Evolutionary conservation across 2,329 filamentous ascomycete genomes (phyloP).

Genomic region (Alternaria atra): DNA sequence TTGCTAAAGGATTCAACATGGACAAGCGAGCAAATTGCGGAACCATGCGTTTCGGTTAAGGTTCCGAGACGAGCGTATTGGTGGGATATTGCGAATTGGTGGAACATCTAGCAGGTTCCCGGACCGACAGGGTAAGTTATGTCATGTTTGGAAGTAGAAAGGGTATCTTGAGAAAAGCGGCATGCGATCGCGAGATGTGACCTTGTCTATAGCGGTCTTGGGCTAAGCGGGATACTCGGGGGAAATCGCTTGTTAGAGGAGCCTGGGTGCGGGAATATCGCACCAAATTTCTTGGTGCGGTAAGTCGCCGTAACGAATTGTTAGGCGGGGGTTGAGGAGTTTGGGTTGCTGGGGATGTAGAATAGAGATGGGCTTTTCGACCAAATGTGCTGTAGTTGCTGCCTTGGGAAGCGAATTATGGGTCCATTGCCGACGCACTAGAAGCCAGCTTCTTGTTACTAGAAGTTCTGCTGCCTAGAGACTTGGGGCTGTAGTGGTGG

Average conservation of each 20-base stretch:
- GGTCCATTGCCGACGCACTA: not conserved
- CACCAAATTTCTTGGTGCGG: not conserved
- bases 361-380: not conserved
- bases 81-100: slow-evolving; percentile 9
- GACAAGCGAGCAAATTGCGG: slow-evolving; percentile 15
- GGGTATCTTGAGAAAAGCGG: not conserved
- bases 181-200: not conserved
- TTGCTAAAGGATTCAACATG: slow-evolving; percentile 15
- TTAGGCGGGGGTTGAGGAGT: not conserved
- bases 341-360: not conserved
- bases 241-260: not conserved
- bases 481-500: not conserved
- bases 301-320: not conserved
- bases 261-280: not conserved
- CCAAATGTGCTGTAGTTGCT: not conserved
- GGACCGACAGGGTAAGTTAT: slow-evolving; percentile 7
- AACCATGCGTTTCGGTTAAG: not conserved
- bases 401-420: not conserved
- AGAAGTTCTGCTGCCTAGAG: not conserved
- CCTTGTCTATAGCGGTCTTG: not conserved
- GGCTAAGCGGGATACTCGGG: not conserved
- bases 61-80: not conserved
- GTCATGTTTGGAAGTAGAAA: slow-evolving; percentile 1
- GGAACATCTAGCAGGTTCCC: slow-evolving; percentile 10
- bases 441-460: not conserved